Evolutionary conservation across 140 eudicot species (phyloP), one percentile per base, ranked within the genome.

Genomic region (Senecio squalidus): DNA sequence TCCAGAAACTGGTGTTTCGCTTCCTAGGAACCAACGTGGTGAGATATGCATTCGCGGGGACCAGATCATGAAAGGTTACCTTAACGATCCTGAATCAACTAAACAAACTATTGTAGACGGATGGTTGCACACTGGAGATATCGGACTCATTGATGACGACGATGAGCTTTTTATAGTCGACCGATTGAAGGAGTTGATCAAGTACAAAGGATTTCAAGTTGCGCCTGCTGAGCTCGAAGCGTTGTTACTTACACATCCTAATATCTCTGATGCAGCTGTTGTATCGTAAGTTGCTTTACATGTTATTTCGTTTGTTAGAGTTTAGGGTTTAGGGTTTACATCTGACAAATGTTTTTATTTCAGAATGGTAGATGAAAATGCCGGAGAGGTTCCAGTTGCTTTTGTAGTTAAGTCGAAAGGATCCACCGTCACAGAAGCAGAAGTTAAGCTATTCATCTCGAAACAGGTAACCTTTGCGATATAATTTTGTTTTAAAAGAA

Each of bases 181-280:
- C 74, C 76, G 97, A 13, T 60, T 90, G 40, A 90, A 90, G 69
- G 97, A 90, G 40, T 15, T 90, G 30, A 90, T 90, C 25, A 86
- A 90, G 49, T 90, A 90, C 72, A 90, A 90, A 75, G 97, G 97
- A 0, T 90, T 85, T 65, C 97, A 90, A 74, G 97, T 90, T 15
- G 97, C 97, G 1, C 97, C 97, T 0, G 97, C 97, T 13, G 97
- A 90, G 60, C 83, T 90, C 16, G 97, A 86, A 72, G 97, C 94
- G 4, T 23, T 90, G 67, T 71, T 90, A 4, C 66, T 90, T 17
- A 76, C 76, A 49, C 87, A 90, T 50, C 74, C 85, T 2, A 48
- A 64, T 47, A 68, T 90, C 20, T 80, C 84, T 0, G 97, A 90
- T 53, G 97, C 94, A 30, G 97, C 97, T 2, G 97, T 90, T 54